Evolutionary conservation across 1,139 yeast species (phyloP).

Genomic region (Scheffersomyces quercinus): DNA sequence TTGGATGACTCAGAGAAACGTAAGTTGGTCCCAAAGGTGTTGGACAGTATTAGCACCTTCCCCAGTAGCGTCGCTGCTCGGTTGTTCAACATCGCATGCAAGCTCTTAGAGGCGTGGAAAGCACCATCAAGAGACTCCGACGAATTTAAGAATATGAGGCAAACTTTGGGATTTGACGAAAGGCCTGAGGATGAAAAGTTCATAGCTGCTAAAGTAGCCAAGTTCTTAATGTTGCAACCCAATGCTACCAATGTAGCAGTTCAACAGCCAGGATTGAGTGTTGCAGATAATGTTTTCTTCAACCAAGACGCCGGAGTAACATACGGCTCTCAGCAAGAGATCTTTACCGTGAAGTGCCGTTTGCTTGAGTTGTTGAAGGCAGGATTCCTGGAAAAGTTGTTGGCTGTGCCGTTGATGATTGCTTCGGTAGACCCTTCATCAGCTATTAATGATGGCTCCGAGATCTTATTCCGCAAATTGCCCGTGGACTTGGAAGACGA

Average conservation of each 20-base stretch:
- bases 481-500: constrained; percentile 53
- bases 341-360: constrained; percentile 45
- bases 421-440: constrained; percentile 66
- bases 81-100: constrained; percentile 60
- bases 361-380: constrained; percentile 39
- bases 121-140: constrained; percentile 49
- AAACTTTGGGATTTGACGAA: constrained; percentile 28
- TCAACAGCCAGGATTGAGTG: constrained; percentile 63
- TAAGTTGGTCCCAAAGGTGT: constrained; percentile 47
- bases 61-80: constrained; percentile 52
- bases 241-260: constrained; percentile 22
- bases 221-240: constrained; percentile 60
- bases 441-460: constrained; percentile 52
- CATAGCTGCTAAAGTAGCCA: constrained; percentile 48
- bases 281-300: constrained; percentile 57
- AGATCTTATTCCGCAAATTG: constrained; percentile 51
- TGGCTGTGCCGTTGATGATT: constrained; percentile 52
- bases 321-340: constrained; percentile 48
- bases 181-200: constrained; percentile 40
- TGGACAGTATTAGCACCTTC: constrained; percentile 45
- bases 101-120: constrained; percentile 51
- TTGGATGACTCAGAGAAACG: constrained; percentile 33
- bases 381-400: constrained; percentile 36
- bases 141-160: constrained; percentile 38
- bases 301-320: constrained; percentile 67